Conservation (phyloP, 2,329 filamentous ascomycete species). For the Cladosporium sp. region DNA sequence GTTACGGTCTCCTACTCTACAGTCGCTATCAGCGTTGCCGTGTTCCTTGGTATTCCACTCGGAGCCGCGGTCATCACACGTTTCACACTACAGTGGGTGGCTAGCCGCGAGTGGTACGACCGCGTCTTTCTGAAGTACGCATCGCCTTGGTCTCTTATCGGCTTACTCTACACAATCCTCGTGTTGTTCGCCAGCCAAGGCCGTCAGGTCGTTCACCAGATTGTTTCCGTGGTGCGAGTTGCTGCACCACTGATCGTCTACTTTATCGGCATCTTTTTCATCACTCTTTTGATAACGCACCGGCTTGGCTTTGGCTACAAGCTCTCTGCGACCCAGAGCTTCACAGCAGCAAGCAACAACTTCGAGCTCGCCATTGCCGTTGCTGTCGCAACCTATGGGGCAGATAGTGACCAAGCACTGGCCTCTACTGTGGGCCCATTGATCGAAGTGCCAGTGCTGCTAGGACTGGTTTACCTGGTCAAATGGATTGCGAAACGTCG, state of each 20-base stretch:
- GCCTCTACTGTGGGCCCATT: constrained; percentile 78
- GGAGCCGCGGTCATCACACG: constrained; percentile 71
- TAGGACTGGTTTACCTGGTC: constrained; percentile 71
- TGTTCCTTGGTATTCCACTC: constrained; percentile 77
- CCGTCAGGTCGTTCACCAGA: constrained; percentile 70
- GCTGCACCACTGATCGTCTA: constrained; percentile 76
- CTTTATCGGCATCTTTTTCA: constrained; percentile 68
- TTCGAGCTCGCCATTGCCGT: constrained; percentile 88
- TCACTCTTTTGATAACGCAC: constrained; percentile 58
- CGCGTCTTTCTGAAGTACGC: constrained; percentile 61
- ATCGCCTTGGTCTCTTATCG: constrained; percentile 71
- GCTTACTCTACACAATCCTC: constrained; percentile 78
- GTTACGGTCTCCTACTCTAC: constrained; percentile 16
- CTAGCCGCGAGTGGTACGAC: constrained; percentile 60
- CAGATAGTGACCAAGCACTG: constrained; percentile 71
- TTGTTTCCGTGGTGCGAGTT: constrained; percentile 75
- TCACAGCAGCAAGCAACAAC: constrained; percentile 85
- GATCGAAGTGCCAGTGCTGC: constrained; percentile 76
- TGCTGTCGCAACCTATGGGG: constrained; percentile 72
- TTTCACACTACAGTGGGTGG: constrained; percentile 52
- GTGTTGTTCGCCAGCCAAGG: constrained; percentile 82
- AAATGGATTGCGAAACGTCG: constrained; percentile 54
- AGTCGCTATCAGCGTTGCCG: constrained; percentile 73
- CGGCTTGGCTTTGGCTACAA: constrained; percentile 68
- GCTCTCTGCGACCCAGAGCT: constrained; percentile 69